Evolutionary conservation across 805 yeast genomes (phyloP).

Genomic region (Yarrowia sp.): DNA sequence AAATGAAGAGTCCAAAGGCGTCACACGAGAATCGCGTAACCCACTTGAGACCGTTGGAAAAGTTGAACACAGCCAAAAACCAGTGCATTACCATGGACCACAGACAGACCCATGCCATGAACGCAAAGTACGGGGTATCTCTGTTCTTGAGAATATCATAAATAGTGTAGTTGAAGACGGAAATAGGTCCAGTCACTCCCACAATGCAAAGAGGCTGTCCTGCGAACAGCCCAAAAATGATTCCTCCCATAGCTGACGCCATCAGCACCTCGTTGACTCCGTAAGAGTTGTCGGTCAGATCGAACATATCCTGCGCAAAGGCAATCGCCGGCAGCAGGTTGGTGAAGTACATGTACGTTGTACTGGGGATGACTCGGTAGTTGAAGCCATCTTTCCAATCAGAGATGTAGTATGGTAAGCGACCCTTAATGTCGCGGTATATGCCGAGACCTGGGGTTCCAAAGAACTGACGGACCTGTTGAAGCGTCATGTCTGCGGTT

Average conservation of each 20-base stretch:
- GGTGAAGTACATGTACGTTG: constrained; percentile 80
- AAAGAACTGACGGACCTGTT: constrained; percentile 25
- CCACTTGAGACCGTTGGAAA: constrained; percentile 62
- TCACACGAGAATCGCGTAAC: constrained; percentile 86
- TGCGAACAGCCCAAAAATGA: constrained; percentile 76
- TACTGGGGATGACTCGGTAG: constrained; percentile 84
- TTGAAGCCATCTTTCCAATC: constrained; percentile 83
- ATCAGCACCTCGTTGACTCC: constrained; percentile 89
- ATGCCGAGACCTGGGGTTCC: constrained; percentile 50
- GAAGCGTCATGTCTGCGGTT: background rate
- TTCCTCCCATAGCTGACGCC: constrained; percentile 83
- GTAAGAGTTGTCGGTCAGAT: constrained; percentile 77
- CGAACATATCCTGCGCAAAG: constrained; percentile 96
- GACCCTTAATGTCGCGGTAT: constrained; percentile 47
- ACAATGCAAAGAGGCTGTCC: constrained; percentile 95
- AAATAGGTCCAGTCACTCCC: constrained; percentile 95
- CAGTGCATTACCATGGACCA: constrained; percentile 88
- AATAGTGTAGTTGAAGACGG: constrained; percentile 89
- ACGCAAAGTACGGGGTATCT: constrained; percentile 64
- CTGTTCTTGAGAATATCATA: constrained; percentile 62
- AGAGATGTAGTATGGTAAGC: constrained; percentile 66
- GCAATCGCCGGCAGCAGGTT: constrained; percentile 91
- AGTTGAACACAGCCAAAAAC: constrained; percentile 64
- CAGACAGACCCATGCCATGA: constrained; percentile 92
- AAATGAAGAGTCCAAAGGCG: constrained; percentile 88